phyloP scores from a whole-genome alignment of 169 alveolate genomes.

The Theileria sp. region DNA sequence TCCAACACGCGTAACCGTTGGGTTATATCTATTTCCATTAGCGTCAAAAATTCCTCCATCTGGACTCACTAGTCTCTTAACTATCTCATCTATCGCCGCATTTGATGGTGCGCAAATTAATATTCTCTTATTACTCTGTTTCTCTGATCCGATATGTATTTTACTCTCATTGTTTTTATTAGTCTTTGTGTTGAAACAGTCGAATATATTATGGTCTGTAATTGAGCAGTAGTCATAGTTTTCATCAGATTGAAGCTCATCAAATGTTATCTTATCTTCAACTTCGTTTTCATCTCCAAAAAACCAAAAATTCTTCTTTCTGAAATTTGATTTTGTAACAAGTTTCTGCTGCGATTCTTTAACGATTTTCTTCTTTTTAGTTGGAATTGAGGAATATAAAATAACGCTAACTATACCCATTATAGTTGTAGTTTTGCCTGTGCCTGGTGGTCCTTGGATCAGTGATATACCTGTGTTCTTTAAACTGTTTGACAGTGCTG shows the following conservation, averaged over 20 bases:
- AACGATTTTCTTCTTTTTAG: background rate
- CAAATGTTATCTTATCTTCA: conserved; percentile 27
- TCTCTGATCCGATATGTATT: conserved; percentile 19
- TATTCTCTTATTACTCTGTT: conserved; percentile 70
- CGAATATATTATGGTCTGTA: conserved; percentile 36
- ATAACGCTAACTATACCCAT: conserved; percentile 88
- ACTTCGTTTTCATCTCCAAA: conserved; percentile 8
- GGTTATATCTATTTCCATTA: conserved; percentile 79
- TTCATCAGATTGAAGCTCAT: conserved; percentile 29
- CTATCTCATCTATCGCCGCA: conserved; percentile 98
- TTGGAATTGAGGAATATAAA: conserved; percentile 33
- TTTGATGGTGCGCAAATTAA: conserved; percentile 98
- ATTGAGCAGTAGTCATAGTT: background rate
- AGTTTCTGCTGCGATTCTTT: background rate
- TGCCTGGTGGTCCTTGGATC: conserved; percentile 98
- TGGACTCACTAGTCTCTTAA: conserved; percentile 82
- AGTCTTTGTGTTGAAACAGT: conserved; percentile 21
- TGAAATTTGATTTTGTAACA: conserved; percentile 5
- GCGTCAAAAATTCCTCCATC: conserved; percentile 87
- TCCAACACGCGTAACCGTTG: conserved; percentile 87
- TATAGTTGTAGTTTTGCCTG: conserved; percentile 97
- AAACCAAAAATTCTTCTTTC: conserved; percentile 24
- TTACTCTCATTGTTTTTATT: conserved; percentile 18
- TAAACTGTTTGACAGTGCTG: conserved; percentile 73
- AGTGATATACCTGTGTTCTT: conserved; percentile 85